Percentiles rank a stretch among this genome's conserved stretches.
These are phyloP conservation scores for Escovopsis sp. DNA, from an alignment of 2,329 filamentous ascomycete species.

Conservation along the genomic window DNA sequence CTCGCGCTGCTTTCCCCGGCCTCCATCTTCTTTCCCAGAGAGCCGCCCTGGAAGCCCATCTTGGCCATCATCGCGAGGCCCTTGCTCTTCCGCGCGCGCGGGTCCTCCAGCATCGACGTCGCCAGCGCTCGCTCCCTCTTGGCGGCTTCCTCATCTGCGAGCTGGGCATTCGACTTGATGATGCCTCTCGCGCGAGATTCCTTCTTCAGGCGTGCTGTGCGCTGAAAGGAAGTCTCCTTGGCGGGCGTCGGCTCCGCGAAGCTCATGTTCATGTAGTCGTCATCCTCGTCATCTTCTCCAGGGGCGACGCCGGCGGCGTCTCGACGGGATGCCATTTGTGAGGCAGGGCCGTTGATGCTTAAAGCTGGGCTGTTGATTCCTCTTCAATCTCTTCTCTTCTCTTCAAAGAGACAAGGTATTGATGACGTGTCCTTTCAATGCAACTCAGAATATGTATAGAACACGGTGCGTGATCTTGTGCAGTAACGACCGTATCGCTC, in stretches of 20 bases:
- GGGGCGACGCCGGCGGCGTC: not conserved
- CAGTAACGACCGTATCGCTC: too few relatives aligned
- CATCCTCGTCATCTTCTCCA: slow-evolving; percentile 48
- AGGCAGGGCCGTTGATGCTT: too few relatives aligned
- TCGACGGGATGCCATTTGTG: not conserved
- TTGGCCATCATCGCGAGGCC: slow-evolving; percentile 94
- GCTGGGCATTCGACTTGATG: slow-evolving; percentile 69
- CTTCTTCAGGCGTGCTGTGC: slow-evolving; percentile 35
- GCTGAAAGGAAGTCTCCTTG: slow-evolving; percentile 38
- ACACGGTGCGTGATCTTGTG: too few relatives aligned
- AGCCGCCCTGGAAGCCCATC: slow-evolving; percentile 75
- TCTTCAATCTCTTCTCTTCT: too few relatives aligned
- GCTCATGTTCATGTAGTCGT: slow-evolving; percentile 96
- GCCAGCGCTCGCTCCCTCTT: slow-evolving; percentile 63
- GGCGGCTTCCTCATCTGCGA: slow-evolving; percentile 55
- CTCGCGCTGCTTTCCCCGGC: slow-evolving; percentile 16
- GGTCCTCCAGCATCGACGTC: slow-evolving; percentile 50
- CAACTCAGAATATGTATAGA: too few relatives aligned
- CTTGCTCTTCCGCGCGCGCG: slow-evolving; percentile 52
- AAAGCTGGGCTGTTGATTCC: not conserved
- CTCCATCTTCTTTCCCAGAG: slow-evolving; percentile 48
- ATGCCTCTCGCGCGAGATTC: slow-evolving; percentile 53
- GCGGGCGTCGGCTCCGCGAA: slow-evolving; percentile 52
- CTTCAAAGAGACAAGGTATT: too few relatives aligned
- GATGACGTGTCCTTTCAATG: too few relatives aligned